A percentile compares a stretch with the other conserved stretches of the same genome.
Conservation (phyloP, 75 land plant genomes). For the Picea glauca region DNA sequence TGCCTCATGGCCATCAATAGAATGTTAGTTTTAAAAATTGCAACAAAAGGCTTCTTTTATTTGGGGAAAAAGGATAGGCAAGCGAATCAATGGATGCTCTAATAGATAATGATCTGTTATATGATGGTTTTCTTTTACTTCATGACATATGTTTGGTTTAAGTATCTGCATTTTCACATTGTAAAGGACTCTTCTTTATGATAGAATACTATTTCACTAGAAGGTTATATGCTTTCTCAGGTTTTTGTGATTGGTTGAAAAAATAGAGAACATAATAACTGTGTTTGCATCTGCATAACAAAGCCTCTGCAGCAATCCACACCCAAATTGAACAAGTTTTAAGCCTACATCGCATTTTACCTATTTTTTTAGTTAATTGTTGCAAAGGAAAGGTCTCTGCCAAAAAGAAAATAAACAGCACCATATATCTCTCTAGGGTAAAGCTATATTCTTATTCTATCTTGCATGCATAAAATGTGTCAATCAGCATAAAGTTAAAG, state of each 20-base stretch:
- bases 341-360: background rate
- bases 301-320: background rate
- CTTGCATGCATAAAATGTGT: background rate
- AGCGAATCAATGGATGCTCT: too few species aligned
- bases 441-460: background rate
- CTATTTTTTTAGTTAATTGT: background rate
- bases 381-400: background rate
- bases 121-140: background rate
- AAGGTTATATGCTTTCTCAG: background rate
- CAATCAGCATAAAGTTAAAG: background rate
- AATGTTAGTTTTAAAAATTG: background rate
- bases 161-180: background rate
- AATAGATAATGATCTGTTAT: too few species aligned
- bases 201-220: background rate
- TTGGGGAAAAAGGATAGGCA: too few species aligned
- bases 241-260: background rate
- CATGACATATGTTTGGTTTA: background rate
- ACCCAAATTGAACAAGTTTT: background rate
- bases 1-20: background rate
- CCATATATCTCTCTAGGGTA: background rate
- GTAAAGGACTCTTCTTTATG: background rate
- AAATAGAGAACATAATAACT: background rate
- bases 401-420: background rate
- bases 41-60: background rate
- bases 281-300: background rate